Base-by-base conservation (phyloP, 2,329 filamentous ascomycete species). In the Colletotrichum scovillei region DNA sequence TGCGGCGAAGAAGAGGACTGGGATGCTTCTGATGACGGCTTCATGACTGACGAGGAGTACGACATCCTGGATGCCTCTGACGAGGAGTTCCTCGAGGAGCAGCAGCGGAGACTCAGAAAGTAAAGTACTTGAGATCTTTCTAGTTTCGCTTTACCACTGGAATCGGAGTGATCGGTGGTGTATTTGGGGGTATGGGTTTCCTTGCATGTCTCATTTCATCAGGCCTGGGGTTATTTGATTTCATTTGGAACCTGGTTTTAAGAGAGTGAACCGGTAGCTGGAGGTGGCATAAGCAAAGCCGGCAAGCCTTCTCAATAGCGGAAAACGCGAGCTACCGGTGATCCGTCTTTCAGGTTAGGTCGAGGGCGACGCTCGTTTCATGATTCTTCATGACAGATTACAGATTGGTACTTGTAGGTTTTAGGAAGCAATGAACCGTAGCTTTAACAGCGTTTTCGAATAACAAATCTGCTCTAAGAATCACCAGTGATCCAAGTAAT, bases 21-120 rank as follows among this genome's bases (percentile, higher is more conserved):
- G 86, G 88, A 90, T 53, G 86, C 84, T n/a, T 89, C 88, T 1
- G 90, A 92, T 14, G 91, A 93, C 73, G 94, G 92, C 14, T 98
- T 98, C 87, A 85, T 97, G 87, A 98, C 97, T 0, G 97, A 99
- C 76, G 97, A 98, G 82, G 97, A 99, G 85, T 99, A 98, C 82
- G 97, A 99, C 79, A 95, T 98, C 76, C 91, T 98, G 58, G 95
- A 98, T 85, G 96, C 95, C 56, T 97, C 94, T 72, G 96, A 98
- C 77, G 94, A 97, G 82, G 96, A 98, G 81, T 93, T 89, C 76
- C 82, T 91, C 64, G 88, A 88, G 74, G 90, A 90, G 78, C 86
- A 88, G 79, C 83, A 86, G 77, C 84, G 83, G 78, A 84, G 81
- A 78, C 75, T 79, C 69, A 80, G 79, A 75, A 84, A 86, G 79